Base-by-base conservation (phyloP, 495 filamentous ascomycete genomes). In the Hypoxylon subgilvum region DNA sequence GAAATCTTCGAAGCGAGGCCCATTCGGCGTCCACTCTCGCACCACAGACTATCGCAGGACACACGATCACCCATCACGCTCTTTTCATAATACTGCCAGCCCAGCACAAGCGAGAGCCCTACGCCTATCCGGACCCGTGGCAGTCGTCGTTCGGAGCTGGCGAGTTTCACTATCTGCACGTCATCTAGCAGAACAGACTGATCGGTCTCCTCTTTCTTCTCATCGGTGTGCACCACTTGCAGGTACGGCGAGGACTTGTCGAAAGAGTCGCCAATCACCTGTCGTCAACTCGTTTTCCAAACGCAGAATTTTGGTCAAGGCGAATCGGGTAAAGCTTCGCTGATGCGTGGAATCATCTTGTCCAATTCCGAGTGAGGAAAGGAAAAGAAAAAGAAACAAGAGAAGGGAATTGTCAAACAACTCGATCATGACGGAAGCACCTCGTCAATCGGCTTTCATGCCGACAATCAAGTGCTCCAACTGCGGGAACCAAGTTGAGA, bases 381-480 rank as follows among this genome's bases (percentile, higher is more conserved):
- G 35, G 52, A 2, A 54, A 50, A 42, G 55, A 47, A 47, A 31
- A 52, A 45, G 43, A 21, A 47, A 42, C 49, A 66, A 55, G 45
- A 49, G 49, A 46, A 46, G 67, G 39, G 17, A 30, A 57, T 51
- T 19, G 6, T 34, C 34, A 64, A 27, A 49, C 21, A 34, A 19
- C n/a, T 35, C 34, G 50, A 69, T 52, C 16, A 83, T 81, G 80
- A 75, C 78, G 57, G 70, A 71, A 27, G 57, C 73, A 32, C 73
- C 76, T 60, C 75, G 86, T 65, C 79, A 83, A 54, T 83, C 84
- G 76, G 85, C 83, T 76, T 85, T 92, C 43, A 79, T 98, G 78
- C 92, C 93, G 66, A 86, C 86, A 14, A 91, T 98, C 72, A 97
- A 96, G 84, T 98, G 94, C 78, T 97, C 95, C 42, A 88, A 81